These are phyloP conservation scores for Naematelia encephala DNA, from an alignment of 768 basidiomycete species.

Conservation along the genomic window DNA sequence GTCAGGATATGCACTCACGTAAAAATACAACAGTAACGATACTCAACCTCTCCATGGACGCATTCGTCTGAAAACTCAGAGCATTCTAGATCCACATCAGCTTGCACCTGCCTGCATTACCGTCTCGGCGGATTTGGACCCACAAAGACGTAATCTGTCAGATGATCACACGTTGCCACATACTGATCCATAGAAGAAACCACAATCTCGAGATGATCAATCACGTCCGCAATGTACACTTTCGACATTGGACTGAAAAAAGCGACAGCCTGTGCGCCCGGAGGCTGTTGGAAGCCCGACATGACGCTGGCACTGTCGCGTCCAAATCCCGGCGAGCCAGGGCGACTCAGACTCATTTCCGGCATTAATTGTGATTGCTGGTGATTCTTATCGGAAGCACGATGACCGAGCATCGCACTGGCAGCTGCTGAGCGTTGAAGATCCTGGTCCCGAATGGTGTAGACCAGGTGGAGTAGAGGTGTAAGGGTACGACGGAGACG, in stretches of 20 bases:
- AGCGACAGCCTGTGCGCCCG: conserved; percentile 2
- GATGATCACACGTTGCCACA: conserved; percentile 45
- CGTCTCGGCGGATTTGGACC: conserved; percentile 9
- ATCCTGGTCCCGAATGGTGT: conserved; percentile 48
- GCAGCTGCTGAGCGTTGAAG: conserved; percentile 41
- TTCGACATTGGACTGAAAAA: conserved; percentile 44
- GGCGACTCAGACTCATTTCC: background rate
- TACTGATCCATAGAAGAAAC: conserved; percentile 45
- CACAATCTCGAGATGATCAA: conserved; percentile 49
- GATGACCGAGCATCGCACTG: conserved; percentile 22
- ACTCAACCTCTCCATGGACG: conserved; percentile 49
- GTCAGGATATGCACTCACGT: conserved; percentile 32
- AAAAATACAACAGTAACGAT: conserved; percentile 51
- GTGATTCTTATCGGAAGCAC: background rate
- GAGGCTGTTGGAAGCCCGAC: background rate
- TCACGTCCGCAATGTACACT: conserved; percentile 48
- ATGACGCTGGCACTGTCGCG: conserved; percentile 2
- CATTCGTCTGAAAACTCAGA: conserved; percentile 46
- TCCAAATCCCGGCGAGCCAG: conserved; percentile 7
- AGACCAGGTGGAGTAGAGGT: conserved; percentile 42
- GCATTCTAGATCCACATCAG: conserved; percentile 35
- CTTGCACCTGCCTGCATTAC: background rate
- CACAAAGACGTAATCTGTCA: conserved; percentile 50
- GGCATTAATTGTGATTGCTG: background rate
- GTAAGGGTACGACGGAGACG: conserved; percentile 44